Evolutionary conservation across 2,329 filamentous ascomycete genomes (phyloP).

Genomic region (Apiospora pterosperma): DNA sequence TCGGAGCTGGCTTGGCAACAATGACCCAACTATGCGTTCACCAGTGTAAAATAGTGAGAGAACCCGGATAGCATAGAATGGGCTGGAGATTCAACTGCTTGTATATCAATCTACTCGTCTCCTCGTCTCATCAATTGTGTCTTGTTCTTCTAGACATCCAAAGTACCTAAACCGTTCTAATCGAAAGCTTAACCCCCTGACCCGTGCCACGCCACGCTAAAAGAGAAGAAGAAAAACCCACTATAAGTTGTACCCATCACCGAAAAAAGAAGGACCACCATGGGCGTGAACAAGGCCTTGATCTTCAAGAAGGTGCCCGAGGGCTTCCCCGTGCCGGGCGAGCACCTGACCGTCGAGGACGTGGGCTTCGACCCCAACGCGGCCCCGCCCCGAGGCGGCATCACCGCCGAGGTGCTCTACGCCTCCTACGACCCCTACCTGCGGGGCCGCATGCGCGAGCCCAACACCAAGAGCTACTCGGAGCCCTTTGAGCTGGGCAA

Average conservation of each 20-base stretch:
- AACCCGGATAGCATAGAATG: neutral
- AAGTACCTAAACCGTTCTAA: neutral
- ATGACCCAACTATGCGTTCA: neutral
- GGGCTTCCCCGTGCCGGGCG: conserved; percentile 61
- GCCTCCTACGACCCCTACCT: conserved; percentile 73
- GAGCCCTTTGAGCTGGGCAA: conserved; percentile 55
- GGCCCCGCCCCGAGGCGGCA: conserved; percentile 52
- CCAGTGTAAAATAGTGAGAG: neutral
- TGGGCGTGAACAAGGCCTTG: conserved; percentile 63
- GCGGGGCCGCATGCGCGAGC: conserved; percentile 63
- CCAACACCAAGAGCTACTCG: conserved; percentile 58
- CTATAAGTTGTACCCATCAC: neutral
- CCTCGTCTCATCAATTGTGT: neutral
- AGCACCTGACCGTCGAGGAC: conserved; percentile 61
- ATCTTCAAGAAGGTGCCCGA: conserved; percentile 63
- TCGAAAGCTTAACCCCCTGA: neutral
- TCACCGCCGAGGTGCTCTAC: conserved; percentile 64
- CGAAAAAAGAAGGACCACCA: conserved; percentile 11
- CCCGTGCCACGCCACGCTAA: neutral
- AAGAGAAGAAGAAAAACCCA: neutral
- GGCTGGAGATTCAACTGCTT: neutral
- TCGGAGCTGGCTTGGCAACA: neutral
- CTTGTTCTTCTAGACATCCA: neutral
- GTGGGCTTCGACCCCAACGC: conserved; percentile 59
- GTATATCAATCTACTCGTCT: neutral